These are phyloP conservation scores for Aspergillus hancockii DNA, from an alignment of 495 filamentous ascomycete genomes.

Conservation along the genomic window DNA sequence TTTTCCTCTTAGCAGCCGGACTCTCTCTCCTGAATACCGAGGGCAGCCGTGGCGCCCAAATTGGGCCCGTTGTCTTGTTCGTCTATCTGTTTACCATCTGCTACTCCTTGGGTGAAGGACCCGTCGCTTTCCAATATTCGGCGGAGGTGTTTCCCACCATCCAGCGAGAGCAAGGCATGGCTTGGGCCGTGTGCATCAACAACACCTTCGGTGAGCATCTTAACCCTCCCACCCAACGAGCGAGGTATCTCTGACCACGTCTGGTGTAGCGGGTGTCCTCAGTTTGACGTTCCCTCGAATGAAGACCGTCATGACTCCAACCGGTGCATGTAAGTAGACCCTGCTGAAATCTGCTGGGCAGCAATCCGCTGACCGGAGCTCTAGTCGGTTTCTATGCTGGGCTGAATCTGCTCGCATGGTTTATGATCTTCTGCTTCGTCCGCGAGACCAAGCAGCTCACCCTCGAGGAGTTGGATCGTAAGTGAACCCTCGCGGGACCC, in stretches of 20 bases:
- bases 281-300: slow-evolving; percentile 54
- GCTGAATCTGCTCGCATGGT: slow-evolving; percentile 49
- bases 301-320: slow-evolving; percentile 45
- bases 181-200: slow-evolving; percentile 48
- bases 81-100: slow-evolving; percentile 44
- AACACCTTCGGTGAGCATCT: slow-evolving; percentile 41
- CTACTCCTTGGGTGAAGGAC: slow-evolving; percentile 52
- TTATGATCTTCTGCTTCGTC: slow-evolving; percentile 52
- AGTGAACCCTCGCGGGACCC: slow-evolving; percentile 4
- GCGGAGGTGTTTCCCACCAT: slow-evolving; percentile 53
- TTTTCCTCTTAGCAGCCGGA: slow-evolving; percentile 69
- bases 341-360: not conserved
- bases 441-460: slow-evolving; percentile 51
- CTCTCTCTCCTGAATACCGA: slow-evolving; percentile 51
- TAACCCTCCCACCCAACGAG: not conserved
- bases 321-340: slow-evolving; percentile 44
- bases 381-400: slow-evolving; percentile 53
- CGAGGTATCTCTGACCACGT: slow-evolving; percentile 8
- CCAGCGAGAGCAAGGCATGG: slow-evolving; percentile 48
- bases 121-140: slow-evolving; percentile 53
- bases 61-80: slow-evolving; percentile 38
- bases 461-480: slow-evolving; percentile 41
- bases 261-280: slow-evolving; percentile 37
- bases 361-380: not conserved
- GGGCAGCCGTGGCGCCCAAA: slow-evolving; percentile 15